phyloP scores from a whole-genome alignment of 129 eudicot genomes.

The Cynara cardunculus region DNA sequence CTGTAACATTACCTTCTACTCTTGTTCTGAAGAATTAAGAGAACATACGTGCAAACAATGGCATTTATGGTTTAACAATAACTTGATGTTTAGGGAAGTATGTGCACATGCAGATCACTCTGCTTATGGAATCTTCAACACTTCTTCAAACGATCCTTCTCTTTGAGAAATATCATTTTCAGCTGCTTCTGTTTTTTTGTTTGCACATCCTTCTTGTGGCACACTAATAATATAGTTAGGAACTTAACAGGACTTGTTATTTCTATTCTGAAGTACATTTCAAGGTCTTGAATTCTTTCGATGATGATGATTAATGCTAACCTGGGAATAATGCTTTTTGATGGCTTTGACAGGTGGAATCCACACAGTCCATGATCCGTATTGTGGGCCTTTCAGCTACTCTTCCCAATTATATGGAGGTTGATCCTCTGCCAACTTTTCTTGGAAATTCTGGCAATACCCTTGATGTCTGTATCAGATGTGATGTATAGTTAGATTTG shows the following conservation, averaged over 20 bases:
- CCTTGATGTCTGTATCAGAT: neutral
- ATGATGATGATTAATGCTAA: slow-evolving; percentile 8
- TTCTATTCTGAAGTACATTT: slow-evolving; percentile 8
- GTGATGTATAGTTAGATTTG: neutral
- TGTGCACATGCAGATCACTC: neutral
- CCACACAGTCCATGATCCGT: slow-evolving; percentile 95
- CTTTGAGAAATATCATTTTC: neutral
- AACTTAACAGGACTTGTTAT: neutral
- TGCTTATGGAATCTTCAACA: neutral
- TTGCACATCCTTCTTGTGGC: neutral
- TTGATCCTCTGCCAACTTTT: slow-evolving; percentile 26
- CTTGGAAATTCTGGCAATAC: neutral
- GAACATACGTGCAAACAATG: neutral
- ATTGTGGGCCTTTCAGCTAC: slow-evolving; percentile 99
- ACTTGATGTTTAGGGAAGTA: neutral
- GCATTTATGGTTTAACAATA: neutral
- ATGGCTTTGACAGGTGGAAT: slow-evolving; percentile 71
- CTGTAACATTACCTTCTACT: neutral
- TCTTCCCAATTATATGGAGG: slow-evolving; percentile 95
- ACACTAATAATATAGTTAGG: neutral
- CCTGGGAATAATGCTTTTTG: slow-evolving; percentile 12
- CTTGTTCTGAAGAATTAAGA: neutral
- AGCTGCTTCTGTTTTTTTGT: neutral
- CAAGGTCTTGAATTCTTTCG: neutral
- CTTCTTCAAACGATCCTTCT: neutral